Percentiles rank a stretch among this genome's conserved stretches.
These are phyloP conservation scores for Obelidium mucronatum DNA, from an alignment of 192 early-diverging fungal genomes.

Conservation along the genomic window DNA sequence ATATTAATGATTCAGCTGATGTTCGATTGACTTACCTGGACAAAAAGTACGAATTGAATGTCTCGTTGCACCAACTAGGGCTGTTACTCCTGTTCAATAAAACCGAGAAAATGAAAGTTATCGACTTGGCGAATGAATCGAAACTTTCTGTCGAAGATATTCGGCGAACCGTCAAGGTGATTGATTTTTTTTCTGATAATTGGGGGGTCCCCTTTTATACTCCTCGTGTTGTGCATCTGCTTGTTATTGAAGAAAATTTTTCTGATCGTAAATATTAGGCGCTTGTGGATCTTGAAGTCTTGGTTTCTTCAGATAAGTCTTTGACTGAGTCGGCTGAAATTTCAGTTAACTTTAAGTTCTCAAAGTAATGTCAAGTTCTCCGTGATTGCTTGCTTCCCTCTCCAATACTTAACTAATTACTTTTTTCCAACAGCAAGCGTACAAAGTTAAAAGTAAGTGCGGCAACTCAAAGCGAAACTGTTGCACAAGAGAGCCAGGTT, in stretches of 20 bases:
- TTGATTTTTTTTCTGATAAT: background rate
- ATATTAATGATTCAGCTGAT: constrained; percentile 47
- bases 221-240: constrained; percentile 1
- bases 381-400: constrained; percentile 23
- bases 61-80: constrained; percentile 75
- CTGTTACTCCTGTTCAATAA: constrained; percentile 75
- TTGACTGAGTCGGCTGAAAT: constrained; percentile 31
- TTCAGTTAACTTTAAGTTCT: constrained; percentile 58
- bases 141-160: constrained; percentile 64
- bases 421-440: constrained; percentile 64
- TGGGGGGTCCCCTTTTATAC: background rate
- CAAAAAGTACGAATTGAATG: constrained; percentile 79
- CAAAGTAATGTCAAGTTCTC: constrained; percentile 53
- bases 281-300: constrained; percentile 61
- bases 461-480: constrained; percentile 61
- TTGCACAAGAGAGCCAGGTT: constrained; percentile 63
- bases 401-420: constrained; percentile 26
- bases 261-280: too few species aligned
- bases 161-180: constrained; percentile 64
- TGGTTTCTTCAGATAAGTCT: constrained; percentile 34
- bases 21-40: constrained; percentile 70
- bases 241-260: too few species aligned
- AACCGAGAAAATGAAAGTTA: constrained; percentile 46
- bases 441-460: constrained; percentile 80
- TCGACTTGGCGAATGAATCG: constrained; percentile 64